Evolutionary conservation across 164 flowering plant genomes (phyloP).

Genomic region (Umbilicus rupestris): DNA sequence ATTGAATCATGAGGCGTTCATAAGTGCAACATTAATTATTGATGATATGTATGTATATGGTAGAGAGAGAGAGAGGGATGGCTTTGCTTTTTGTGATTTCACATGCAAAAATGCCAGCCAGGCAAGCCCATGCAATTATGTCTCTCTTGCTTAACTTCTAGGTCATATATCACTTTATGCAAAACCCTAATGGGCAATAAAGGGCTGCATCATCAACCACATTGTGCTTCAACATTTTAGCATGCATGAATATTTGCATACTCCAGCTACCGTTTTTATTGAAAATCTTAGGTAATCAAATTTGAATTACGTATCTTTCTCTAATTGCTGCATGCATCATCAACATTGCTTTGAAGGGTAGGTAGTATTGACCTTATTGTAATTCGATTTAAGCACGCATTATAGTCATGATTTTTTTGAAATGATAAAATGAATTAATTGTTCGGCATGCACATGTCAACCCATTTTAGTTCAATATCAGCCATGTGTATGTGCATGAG

Average conservation of each 20-base stretch:
- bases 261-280: not conserved
- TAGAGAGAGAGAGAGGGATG: not conserved
- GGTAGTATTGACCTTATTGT: not conserved
- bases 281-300: not conserved
- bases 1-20: not conserved
- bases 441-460: too few relatives aligned
- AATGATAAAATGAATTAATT: too few relatives aligned
- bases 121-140: conserved; percentile 4
- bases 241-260: not conserved
- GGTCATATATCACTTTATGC: not conserved
- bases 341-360: too few relatives aligned
- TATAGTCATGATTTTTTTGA: not conserved
- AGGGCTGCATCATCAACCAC: not conserved
- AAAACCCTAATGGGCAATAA: not conserved
- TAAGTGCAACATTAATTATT: not conserved
- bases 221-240: not conserved
- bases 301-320: not conserved
- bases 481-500: too few relatives aligned
- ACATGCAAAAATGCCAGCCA: not conserved
- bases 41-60: not conserved
- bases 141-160: not conserved
- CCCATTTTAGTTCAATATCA: too few relatives aligned
- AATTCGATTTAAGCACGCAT: too few relatives aligned
- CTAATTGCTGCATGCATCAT: too few relatives aligned
- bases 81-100: conserved; percentile 3